A percentile compares a stretch with the other conserved stretches of the same genome.
Evolutionary conservation across 2,329 filamentous ascomycete genomes (phyloP).

Genomic region (Cercospora sesami): DNA sequence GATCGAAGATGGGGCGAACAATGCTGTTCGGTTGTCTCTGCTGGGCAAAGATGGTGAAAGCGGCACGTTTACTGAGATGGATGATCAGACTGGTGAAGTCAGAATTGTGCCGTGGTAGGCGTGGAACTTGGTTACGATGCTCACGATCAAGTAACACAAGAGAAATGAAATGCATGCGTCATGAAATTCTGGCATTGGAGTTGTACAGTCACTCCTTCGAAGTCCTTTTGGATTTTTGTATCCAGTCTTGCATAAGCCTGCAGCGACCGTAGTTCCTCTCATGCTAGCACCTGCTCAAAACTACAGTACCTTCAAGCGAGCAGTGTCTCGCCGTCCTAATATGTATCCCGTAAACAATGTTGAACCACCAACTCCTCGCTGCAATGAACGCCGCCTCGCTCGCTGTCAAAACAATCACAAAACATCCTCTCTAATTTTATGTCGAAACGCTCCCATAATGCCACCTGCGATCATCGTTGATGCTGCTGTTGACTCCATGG

Average conservation of each 20-base stretch:
- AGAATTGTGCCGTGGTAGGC: conserved; percentile 20
- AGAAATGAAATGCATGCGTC: background rate
- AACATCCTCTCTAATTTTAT: background rate
- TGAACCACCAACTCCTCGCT: conserved; percentile 10
- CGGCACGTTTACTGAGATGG: conserved; percentile 18
- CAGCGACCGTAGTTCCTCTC: background rate
- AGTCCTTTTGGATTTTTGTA: background rate
- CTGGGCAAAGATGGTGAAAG: conserved; percentile 22
- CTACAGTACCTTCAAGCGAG: background rate
- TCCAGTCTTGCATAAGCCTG: background rate
- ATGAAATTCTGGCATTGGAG: background rate
- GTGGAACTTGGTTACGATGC: background rate
- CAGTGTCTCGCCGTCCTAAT: background rate
- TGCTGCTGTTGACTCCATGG: background rate
- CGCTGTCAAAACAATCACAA: background rate
- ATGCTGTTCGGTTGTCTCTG: conserved; percentile 19
- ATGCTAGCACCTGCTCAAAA: background rate
- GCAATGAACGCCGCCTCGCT: background rate
- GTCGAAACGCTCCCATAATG: background rate
- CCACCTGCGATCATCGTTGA: background rate
- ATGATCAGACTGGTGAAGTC: conserved; percentile 17
- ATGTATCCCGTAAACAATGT: background rate
- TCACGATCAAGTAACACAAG: background rate
- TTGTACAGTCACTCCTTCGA: background rate
- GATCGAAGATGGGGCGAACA: conserved; percentile 19